Percentiles rank a stretch among this genome's conserved stretches.
Conservation (phyloP, 1,284 basidiomycete genomes). For the Puccinia triticina region DNA sequence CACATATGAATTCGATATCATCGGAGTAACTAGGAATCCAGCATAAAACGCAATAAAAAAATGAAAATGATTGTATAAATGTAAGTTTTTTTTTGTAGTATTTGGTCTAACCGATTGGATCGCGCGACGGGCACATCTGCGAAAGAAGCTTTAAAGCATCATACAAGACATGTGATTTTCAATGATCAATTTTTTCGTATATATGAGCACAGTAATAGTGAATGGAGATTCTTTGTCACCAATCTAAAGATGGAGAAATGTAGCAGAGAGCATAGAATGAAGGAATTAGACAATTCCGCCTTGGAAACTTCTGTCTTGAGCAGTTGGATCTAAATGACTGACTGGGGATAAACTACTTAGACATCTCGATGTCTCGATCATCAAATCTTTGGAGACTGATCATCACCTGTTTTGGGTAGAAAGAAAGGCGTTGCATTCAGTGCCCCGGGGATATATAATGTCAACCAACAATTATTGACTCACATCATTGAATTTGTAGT, state of each 20-base stretch:
- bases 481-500: conserved; percentile 26
- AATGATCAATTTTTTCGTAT: no score
- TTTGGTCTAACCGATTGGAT: no score
- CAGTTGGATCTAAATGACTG: neutral
- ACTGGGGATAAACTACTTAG: neutral
- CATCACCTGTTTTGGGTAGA: conserved; percentile 11
- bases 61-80: no score
- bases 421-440: neutral
- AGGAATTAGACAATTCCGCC: neutral
- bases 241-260: neutral
- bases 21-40: no score
- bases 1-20: no score
- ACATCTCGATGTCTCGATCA: neutral
- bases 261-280: neutral
- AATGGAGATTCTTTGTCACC: neutral
- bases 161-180: no score
- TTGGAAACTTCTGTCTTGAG: neutral
- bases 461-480: neutral
- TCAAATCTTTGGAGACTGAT: conserved; percentile 25
- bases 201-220: no score
- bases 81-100: no score
- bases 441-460: no score
- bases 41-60: no score
- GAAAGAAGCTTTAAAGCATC: no score
- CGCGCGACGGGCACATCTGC: no score